These are phyloP conservation scores for Glutinoglossum americanum DNA, from an alignment of 495 filamentous ascomycete genomes.

Conservation along the genomic window DNA sequence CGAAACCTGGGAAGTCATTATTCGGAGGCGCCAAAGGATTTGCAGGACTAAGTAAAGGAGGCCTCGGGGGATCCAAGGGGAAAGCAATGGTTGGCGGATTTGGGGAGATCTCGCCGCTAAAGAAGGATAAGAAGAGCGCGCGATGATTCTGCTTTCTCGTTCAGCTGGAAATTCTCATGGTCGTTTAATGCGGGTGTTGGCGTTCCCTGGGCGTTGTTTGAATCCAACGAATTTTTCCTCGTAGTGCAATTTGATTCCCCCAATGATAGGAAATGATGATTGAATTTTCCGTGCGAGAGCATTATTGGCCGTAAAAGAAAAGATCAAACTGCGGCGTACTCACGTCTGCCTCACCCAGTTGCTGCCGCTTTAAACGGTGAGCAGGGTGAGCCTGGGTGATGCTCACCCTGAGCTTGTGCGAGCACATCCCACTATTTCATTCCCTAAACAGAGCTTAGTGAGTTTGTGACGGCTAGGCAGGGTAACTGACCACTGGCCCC, in stretches of 20 bases:
- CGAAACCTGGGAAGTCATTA: constrained; percentile 14
- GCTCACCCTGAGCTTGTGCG: no score
- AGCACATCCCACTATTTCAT: no score
- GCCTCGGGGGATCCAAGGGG: constrained; percentile 14
- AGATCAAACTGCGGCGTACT: no score
- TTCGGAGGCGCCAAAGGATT: constrained; percentile 11
- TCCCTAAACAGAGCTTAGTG: no score
- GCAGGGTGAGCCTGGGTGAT: no score
- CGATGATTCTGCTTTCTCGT: background rate
- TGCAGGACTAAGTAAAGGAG: constrained; percentile 12
- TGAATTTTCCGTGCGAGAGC: background rate
- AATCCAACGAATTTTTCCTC: background rate
- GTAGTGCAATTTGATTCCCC: background rate
- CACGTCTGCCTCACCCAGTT: no score
- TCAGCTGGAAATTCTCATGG: background rate
- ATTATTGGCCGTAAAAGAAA: no score
- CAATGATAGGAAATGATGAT: background rate
- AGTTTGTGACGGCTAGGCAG: no score
- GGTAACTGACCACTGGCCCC: no score
- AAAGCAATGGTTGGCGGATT: constrained; percentile 14
- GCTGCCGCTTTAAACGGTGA: no score
- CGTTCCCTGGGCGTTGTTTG: no score
- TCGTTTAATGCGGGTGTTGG: background rate
- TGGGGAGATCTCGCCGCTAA: constrained; percentile 55
- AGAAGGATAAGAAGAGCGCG: constrained; percentile 43